Conservation (phyloP, 2,329 filamentous ascomycete species). For the Claviceps quebecensis region DNA sequence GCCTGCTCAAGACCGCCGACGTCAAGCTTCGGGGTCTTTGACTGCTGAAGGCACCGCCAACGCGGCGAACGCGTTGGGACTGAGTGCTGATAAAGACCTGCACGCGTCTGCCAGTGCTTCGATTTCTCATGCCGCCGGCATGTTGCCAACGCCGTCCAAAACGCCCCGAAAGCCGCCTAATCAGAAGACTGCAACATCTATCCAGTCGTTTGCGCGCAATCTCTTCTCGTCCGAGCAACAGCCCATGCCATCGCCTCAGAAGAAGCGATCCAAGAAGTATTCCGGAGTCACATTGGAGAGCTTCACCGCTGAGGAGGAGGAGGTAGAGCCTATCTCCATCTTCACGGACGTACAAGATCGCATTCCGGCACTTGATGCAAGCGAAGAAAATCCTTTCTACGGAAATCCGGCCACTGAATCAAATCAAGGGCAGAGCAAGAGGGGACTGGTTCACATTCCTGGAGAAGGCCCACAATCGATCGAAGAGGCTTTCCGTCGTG, state of each 20-base stretch:
- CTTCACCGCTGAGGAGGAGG: slow-evolving; percentile 42
- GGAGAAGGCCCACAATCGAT: slow-evolving; percentile 45
- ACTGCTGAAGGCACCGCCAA: slow-evolving; percentile 28
- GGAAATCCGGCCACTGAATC: slow-evolving; percentile 30
- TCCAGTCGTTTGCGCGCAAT: slow-evolving; percentile 43
- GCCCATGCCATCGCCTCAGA: slow-evolving; percentile 43
- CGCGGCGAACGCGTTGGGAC: slow-evolving; percentile 28
- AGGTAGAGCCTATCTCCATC: slow-evolving; percentile 51
- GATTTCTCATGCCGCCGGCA: slow-evolving; percentile 28
- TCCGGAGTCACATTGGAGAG: slow-evolving; percentile 40
- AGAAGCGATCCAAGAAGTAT: slow-evolving; percentile 43
- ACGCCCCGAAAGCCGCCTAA: slow-evolving; percentile 53
- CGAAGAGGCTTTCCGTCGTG: slow-evolving; percentile 47
- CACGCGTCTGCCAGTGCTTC: slow-evolving; percentile 15
- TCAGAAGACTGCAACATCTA: slow-evolving; percentile 34
- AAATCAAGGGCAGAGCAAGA: slow-evolving; percentile 38
- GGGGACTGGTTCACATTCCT: slow-evolving; percentile 37
- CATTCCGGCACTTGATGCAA: slow-evolving; percentile 52
- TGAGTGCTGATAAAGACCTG: slow-evolving; percentile 14
- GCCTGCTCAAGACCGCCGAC: slow-evolving; percentile 31
- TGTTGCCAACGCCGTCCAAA: slow-evolving; percentile 67
- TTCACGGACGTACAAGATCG: slow-evolving; percentile 72
- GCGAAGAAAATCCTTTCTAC: slow-evolving; percentile 59
- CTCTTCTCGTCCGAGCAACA: slow-evolving; percentile 48
- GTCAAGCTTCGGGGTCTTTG: slow-evolving; percentile 31